Base-by-base conservation (phyloP, 2,329 filamentous ascomycete genomes). In the Aureobasidium sp. region DNA sequence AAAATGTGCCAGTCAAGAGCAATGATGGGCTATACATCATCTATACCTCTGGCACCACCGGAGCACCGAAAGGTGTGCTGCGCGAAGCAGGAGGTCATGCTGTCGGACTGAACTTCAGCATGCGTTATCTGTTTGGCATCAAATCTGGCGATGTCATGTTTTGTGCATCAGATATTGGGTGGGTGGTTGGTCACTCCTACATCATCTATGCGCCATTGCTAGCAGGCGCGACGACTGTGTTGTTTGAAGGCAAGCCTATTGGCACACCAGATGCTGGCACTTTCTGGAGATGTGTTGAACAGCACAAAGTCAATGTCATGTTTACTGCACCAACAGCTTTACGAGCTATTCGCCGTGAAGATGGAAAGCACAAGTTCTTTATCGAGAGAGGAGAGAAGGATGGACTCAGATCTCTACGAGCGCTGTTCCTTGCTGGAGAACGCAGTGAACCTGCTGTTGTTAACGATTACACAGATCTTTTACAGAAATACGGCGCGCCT, bases 231-330 rank as follows among this genome's bases (percentile, higher is more conserved):
- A 84, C 90, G 1, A 95, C 89, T 0, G 80, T 96, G 1, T 74
- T 96, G 0, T 96, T 90, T 67, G 90, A 96, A 70, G 91, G 90
- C n/a, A 96, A 96, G 60, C 90, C 90, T 0, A 77, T 95, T 11
- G 90, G 90, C 4, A 95, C 90, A 0, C 90, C 90, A 0, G 84
- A 95, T 61, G 86, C 89, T 0, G 85, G 88, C 5, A 85, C 86
- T 0, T 93, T 96, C 66, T 97, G 90, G 90, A 78, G 90, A 2
- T 81, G 95, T 16, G 54, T 94, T 3, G 84, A 90, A 59, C 86
- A 94, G 62, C 85, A 96, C 73, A 84, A 84, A 62, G 89, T 94
- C 52, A 94, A 88, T 57, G 79, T 81, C 5, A 75, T 95, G 61
- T 95, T 88, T 66, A 95, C 90, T 0, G 91, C 90, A 0, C 90